Base-by-base conservation (phyloP, 805 yeast genomes). In the Saccharomycopsis sp. region DNA sequence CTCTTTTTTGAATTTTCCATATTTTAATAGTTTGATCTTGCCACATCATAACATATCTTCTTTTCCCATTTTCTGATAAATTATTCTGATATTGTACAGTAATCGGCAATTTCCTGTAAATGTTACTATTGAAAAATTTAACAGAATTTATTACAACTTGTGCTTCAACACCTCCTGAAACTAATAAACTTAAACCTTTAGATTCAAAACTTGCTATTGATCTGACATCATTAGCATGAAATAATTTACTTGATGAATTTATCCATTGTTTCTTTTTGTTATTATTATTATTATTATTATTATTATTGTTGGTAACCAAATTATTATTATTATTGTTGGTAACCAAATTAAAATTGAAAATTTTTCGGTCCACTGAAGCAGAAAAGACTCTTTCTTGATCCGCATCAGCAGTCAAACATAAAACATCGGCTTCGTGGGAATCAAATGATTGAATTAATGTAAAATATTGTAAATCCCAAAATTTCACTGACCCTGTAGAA, bases 351-450 rank as follows among this genome's bases (percentile, higher is more conserved):
- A 82, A 85, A 56, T 80, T 83, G 58, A 77, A 84, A 40, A 93
- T 86, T 58, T 88, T 88, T 56, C 97, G 74, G 61, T 93, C 99
- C 39, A 93, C 88, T 55, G 98, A 97, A 4, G 93, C 94, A 33
- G 90, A 75, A 62, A 86, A 90, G 1, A 93, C 68, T 33, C 73
- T 70, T 26, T 77, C 75, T 53, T 84, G 85, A 2, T 65, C 56
- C 2, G 69, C 62, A 57, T 85, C 87, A 11, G 74, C 65, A 1
- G 82, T 66, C 39, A 93, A 65, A 46, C 87, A 76, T 52, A 93
- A 67, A 3, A 89, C 85, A 71, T 93, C 99, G 1, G 96, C 96
- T 40, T 84, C 94, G 59, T 93, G 97, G 8, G 78, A 77, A 52
- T 77, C 74, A 61, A 87, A 88, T 20, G 84, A 77, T 62, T 90